These are phyloP conservation scores for Phytopythium litorale DNA, from an alignment of 352 stramenopile genomes.

Conservation along the genomic window DNA sequence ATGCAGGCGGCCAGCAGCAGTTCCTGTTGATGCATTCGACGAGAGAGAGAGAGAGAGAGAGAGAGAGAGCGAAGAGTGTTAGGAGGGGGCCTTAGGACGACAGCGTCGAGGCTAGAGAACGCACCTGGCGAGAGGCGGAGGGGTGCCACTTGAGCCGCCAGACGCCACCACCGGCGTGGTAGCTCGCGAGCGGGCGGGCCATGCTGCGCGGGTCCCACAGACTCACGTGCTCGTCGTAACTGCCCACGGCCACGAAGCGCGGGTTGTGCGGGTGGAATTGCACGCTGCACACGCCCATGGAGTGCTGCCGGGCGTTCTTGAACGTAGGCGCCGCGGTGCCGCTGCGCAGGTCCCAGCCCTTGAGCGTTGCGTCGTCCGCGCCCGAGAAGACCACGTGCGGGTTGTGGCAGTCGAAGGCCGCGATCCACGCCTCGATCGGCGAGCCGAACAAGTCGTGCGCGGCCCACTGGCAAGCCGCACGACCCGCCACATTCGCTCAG, in stretches of 20 bases:
- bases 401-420: slow-evolving; percentile 76
- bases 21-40: slow-evolving; percentile 29
- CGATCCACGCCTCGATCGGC: slow-evolving; percentile 83
- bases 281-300: slow-evolving; percentile 84
- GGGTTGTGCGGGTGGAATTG: slow-evolving; percentile 74
- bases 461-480: slow-evolving; percentile 38
- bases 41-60: slow-evolving; percentile 7
- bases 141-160: slow-evolving; percentile 87
- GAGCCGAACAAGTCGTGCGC: slow-evolving; percentile 71
- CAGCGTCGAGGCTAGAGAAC: background rate
- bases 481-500: background rate
- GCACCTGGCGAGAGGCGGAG: slow-evolving; percentile 35
- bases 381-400: slow-evolving; percentile 76
- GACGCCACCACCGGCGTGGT: slow-evolving; percentile 61
- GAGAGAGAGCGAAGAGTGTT: background rate
- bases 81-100: background rate
- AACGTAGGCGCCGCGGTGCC: slow-evolving; percentile 31
- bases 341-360: slow-evolving; percentile 72
- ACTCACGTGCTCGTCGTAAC: slow-evolving; percentile 80
- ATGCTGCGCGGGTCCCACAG: slow-evolving; percentile 77
- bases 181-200: slow-evolving; percentile 36
- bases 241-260: slow-evolving; percentile 66
- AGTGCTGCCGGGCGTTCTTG: slow-evolving; percentile 56
- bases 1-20: slow-evolving; percentile 78
- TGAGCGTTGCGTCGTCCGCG: slow-evolving; percentile 72